Conservation (phyloP, 139 green algal genomes). For the Chlamydomonas sp. region DNA sequence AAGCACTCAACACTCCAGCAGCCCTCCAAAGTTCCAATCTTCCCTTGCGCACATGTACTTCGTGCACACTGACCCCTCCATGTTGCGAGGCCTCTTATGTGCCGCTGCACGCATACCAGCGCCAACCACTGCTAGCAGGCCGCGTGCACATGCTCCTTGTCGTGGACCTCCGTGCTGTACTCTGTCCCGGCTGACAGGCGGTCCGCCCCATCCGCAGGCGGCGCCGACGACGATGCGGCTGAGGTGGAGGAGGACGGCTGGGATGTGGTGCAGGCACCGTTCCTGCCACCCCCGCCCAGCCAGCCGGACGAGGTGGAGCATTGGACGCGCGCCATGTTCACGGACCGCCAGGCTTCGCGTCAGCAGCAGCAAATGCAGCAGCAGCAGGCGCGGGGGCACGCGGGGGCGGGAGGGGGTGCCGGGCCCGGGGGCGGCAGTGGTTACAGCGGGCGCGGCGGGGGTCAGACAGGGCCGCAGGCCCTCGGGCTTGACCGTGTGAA, state of each 20-base stretch:
- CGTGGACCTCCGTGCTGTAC: neutral
- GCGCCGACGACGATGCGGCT: conserved; percentile 17
- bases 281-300: conserved; percentile 55
- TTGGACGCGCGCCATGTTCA: conserved; percentile 65
- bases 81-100: neutral
- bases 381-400: neutral
- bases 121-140: neutral
- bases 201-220: neutral
- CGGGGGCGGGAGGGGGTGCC: neutral
- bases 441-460: neutral
- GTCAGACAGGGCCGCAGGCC: neutral
- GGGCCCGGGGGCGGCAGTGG: neutral
- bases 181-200: neutral
- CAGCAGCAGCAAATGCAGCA: neutral
- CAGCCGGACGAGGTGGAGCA: conserved; percentile 75
- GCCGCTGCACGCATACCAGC: too few relatives aligned
- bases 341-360: neutral
- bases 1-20: too few relatives aligned
- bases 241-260: conserved; percentile 65
- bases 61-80: neutral
- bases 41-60: neutral
- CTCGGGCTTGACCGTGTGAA: conserved; percentile 25
- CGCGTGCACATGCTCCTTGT: neutral
- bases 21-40: neutral
- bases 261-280: conserved; percentile 58